Base-by-base conservation (phyloP, 257 asterid species). In the Jaltomata sinuosa region DNA sequence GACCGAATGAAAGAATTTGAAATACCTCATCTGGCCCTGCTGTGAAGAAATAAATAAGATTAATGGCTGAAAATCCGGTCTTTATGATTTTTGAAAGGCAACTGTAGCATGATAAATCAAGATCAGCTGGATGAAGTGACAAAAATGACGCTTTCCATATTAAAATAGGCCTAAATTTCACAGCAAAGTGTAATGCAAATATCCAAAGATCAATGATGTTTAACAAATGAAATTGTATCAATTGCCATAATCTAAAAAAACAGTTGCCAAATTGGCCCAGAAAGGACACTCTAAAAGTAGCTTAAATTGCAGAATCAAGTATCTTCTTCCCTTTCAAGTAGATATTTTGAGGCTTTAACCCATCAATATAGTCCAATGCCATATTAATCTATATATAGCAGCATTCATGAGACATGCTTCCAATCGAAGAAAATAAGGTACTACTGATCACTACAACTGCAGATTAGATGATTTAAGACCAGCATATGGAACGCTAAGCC, bases 1-100 rank as follows among this genome's bases (percentile, higher is more conserved):
- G 55, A 27, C 38, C 14, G 59, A 45, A 76, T 16, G 42, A 27
- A 74, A 59, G 40, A 38, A 5, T 11, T n/a, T 69, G 74, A 67
- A 87, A 65, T 94, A 97, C 99, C 99, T 97, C 99, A 88, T 97
- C 99, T 54, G 99, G 98, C 84, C 99, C 99, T 59, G 99, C 99
- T 61, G 99, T 97, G 97, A 97, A 97, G 68, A 97, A 97, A 90
- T 97, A 97, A 47, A 97, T 95, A 81, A 97, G 97, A 90, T 97
- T 97, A 85, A 97, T 97, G 85, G 99, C 97, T n/a, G 98, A 45
- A 86, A 97, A 97, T 83, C 99, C 99, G 52, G 98, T 97, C 93
- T 97, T 97, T 84, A 97, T 95, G 89, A 97, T 94, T 92, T 95
- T 97, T 36, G 98, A 88, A 85, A 97, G 98, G 79, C 92, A 94